Base-by-base conservation (phyloP, 768 basidiomycete genomes). In the Glaciozyma martinii region DNA sequence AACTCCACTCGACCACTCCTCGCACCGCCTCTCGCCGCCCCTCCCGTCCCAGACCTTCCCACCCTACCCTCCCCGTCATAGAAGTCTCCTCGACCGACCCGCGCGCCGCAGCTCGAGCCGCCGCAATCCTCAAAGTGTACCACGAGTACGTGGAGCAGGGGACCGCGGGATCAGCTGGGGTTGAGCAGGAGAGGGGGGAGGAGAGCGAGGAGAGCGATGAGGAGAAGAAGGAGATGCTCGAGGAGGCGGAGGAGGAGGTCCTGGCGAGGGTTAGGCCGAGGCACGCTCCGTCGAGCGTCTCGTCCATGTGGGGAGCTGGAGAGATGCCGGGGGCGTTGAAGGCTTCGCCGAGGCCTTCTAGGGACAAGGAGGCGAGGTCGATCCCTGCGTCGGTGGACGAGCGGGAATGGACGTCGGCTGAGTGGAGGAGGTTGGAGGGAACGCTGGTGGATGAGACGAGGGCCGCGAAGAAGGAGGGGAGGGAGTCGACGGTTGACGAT, bases 91-190 rank as follows among this genome's bases (percentile, higher is more conserved):
- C 88, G 64, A 82, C 84, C 27, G 88, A 94, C 75, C 88, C 92
- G 3, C 80, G 81, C 64, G 89, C 89, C 23, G 92, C 92, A 54
- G 92, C 91, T 3, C 79, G 89, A 56, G 92, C 91, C n/a, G 91
- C 89, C 42, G 92, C 92, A 0, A 92, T 95, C 64, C 79, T 95
- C 71, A 90, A 88, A 76, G 82, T 89, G 86, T 86, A 93, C 71
- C 86, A 92, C 76, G 88, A 89, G 70, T 90, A 93, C 71, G 87
- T 89, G 73, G 83, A 87, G 71, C 84, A 86, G 32, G 82, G 82
- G 19, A n/a, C 64, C 54, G 60, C 61, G 27, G 57, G n/a, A 19
- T 46, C 44, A 10, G 43, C 44, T 21, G 19, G 15, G 27, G 19
- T 32, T 30, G 12, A 25, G 19, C 43, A 27, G 42, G 42, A 43